Evolutionary conservation across 2,329 filamentous ascomycete species (phyloP).

Genomic region (Xylaria sp.): DNA sequence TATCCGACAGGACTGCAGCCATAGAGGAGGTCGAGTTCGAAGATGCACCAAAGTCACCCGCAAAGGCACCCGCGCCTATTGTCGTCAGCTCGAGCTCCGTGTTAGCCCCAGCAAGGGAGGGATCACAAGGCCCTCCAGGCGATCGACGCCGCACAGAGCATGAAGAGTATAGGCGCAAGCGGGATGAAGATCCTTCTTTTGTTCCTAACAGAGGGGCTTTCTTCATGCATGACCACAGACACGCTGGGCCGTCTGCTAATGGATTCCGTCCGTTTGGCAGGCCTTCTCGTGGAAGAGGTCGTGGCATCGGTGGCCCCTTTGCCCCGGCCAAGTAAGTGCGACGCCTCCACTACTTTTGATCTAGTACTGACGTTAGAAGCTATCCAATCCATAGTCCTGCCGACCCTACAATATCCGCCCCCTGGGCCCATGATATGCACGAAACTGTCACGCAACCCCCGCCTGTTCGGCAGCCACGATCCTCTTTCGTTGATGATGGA

Average conservation of each 20-base stretch:
- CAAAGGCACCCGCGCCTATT: conserved; percentile 55
- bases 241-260: conserved; percentile 77
- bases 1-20: conserved; percentile 50
- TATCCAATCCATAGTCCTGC: conserved; percentile 52
- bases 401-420: conserved; percentile 71
- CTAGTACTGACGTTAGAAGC: conserved; percentile 33
- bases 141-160: conserved; percentile 83
- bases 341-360: conserved; percentile 2
- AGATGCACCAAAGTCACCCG: conserved; percentile 43
- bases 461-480: conserved; percentile 49
- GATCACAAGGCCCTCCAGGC: conserved; percentile 61
- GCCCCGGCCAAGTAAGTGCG: conserved; percentile 67
- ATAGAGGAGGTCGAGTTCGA: conserved; percentile 56
- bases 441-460: conserved; percentile 64
- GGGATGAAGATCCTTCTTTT: conserved; percentile 88
- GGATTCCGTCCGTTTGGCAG: conserved; percentile 76
- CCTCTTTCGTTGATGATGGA: conserved; percentile 53
- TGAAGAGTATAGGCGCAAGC: conserved; percentile 86
- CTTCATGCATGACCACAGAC: conserved; percentile 94
- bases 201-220: conserved; percentile 94
- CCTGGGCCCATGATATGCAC: conserved; percentile 96
- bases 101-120: conserved; percentile 47
- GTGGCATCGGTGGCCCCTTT: conserved; percentile 62
- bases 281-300: conserved; percentile 66
- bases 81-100: conserved; percentile 60